A percentile compares a stretch with the other conserved stretches of the same genome.
phyloP scores from a whole-genome alignment of 2,329 filamentous ascomycete species.

The Aspergillus sp. region DNA sequence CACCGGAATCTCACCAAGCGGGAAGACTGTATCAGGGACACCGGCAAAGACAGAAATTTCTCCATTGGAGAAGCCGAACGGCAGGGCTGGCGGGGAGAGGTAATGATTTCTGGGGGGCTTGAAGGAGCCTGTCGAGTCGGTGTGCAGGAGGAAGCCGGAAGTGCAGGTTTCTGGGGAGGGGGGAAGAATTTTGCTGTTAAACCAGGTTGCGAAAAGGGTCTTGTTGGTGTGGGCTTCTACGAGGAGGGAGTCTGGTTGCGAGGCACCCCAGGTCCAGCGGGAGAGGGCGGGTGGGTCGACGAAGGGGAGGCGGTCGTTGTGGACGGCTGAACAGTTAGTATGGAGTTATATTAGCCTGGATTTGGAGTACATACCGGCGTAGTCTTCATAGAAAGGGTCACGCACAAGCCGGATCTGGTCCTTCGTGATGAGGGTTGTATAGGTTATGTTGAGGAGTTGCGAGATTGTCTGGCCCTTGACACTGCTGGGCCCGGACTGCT shows the following conservation, averaged over 20 bases:
- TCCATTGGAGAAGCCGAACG: slow-evolving; percentile 47
- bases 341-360: rapidly evolving
- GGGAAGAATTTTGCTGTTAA: slow-evolving; percentile 22
- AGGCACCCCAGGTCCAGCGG: slow-evolving; percentile 51
- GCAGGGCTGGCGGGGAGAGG: slow-evolving; percentile 27
- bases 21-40: slow-evolving; percentile 35
- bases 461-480: slow-evolving; percentile 31
- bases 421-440: slow-evolving; percentile 26
- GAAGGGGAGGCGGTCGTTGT: slow-evolving; percentile 50
- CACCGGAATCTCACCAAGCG: not conserved
- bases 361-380: slow-evolving; percentile 31
- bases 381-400: slow-evolving; percentile 52
- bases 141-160: slow-evolving; percentile 47
- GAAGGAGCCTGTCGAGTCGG: slow-evolving; percentile 41
- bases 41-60: slow-evolving; percentile 34
- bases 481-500: slow-evolving; percentile 27
- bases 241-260: slow-evolving; percentile 37
- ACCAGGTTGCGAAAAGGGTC: slow-evolving; percentile 49
- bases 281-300: slow-evolving; percentile 51
- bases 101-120: slow-evolving; percentile 47
- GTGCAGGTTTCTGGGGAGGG: slow-evolving; percentile 2
- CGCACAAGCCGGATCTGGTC: slow-evolving; percentile 49
- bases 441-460: slow-evolving; percentile 24
- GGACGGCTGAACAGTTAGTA: slow-evolving; percentile 17
- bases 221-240: slow-evolving; percentile 51